A percentile compares a stretch with the other conserved stretches of the same genome.
These are phyloP conservation scores for Cryptococcus deneoformans DNA, from an alignment of 1,284 basidiomycete genomes.

Conservation along the genomic window DNA sequence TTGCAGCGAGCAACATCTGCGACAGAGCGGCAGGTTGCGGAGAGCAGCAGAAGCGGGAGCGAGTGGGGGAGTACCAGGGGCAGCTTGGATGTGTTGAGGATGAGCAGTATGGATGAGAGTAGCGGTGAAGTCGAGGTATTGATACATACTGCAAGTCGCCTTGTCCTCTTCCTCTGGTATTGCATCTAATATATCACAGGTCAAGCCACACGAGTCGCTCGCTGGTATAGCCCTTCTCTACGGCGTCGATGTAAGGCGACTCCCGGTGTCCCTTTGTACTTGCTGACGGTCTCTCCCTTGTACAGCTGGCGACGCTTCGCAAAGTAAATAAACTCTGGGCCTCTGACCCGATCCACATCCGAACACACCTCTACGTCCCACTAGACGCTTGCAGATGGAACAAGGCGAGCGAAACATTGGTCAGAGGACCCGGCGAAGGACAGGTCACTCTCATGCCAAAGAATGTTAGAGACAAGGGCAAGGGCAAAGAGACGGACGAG, in stretches of 20 bases:
- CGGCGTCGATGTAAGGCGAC: slow-evolving; percentile 63
- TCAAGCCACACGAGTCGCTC: slow-evolving; percentile 70
- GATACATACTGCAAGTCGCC: slow-evolving; percentile 47
- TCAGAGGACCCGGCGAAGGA: slow-evolving; percentile 41
- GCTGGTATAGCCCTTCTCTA: slow-evolving; percentile 82
- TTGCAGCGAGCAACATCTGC: slow-evolving; percentile 39
- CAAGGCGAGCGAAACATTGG: slow-evolving; percentile 37
- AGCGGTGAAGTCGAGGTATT: slow-evolving; percentile 48
- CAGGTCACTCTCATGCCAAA: slow-evolving; percentile 42
- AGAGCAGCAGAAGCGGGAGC: slow-evolving; percentile 31
- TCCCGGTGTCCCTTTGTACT: background rate
- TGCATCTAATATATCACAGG: no score
- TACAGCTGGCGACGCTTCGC: slow-evolving; percentile 64
- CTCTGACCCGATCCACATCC: slow-evolving; percentile 81
- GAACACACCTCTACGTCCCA: slow-evolving; percentile 77
- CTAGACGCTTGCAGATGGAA: slow-evolving; percentile 49
- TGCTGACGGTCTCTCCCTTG: background rate
- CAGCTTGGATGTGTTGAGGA: slow-evolving; percentile 33
- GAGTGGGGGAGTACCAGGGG: slow-evolving; percentile 26
- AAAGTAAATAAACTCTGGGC: slow-evolving; percentile 86
- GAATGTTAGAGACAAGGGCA: slow-evolving; percentile 16
- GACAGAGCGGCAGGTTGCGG: slow-evolving; percentile 41
- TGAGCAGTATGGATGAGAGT: slow-evolving; percentile 16
- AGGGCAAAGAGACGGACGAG: slow-evolving; percentile 8
- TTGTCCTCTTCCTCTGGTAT: background rate